Base-by-base conservation (phyloP, 495 filamentous ascomycete genomes). In the Penicillium egyptiacum region DNA sequence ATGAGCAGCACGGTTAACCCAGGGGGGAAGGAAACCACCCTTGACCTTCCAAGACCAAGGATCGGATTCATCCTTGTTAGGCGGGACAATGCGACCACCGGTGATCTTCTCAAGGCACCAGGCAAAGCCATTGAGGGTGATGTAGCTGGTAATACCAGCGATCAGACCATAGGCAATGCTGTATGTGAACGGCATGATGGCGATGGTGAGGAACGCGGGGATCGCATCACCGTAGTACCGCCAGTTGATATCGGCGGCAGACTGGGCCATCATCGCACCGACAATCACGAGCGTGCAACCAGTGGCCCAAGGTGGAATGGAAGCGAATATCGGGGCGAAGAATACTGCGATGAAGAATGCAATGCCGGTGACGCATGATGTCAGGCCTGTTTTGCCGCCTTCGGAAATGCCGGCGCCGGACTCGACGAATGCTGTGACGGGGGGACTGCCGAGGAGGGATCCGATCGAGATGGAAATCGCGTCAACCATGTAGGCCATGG, bases 301-400 rank as follows among this genome's bases (percentile, higher is more conserved):
- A 4, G 89, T 93, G 2, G 89, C 89, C 88, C 88, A 93, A 0
- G 88, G 82, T 4, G 89, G 89, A 57, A 93, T 92, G 0, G 85
- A 89, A 14, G 89, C 89, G 67, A 92, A 92, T 56, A 93, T 90
- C 1, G 89, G 89, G 0, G 89, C 88, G 69, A 92, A 92, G 79
- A 93, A 93, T 33, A 93, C 82, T 35, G 88, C 80, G 65, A 93
- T 85, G 78, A 93, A 91, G 79, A 93, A 93, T 70, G 86, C 89
- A 49, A 92, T 30, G 26, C 89, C 89, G 0, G 89, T 86, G 42
- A 81, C 72, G 65, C 87, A 85, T n/a, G 89, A 86, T 1, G 89
- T 92, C n/a, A 93, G 74, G 8, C 89, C 89, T 0, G 89, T 93
- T 59, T 85, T 84, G 16, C 89, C 89, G 25, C 89, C 89, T 73